phyloP scores from a whole-genome alignment of 2,329 filamentous ascomycete genomes.

The Ophiostoma pallidulum region DNA sequence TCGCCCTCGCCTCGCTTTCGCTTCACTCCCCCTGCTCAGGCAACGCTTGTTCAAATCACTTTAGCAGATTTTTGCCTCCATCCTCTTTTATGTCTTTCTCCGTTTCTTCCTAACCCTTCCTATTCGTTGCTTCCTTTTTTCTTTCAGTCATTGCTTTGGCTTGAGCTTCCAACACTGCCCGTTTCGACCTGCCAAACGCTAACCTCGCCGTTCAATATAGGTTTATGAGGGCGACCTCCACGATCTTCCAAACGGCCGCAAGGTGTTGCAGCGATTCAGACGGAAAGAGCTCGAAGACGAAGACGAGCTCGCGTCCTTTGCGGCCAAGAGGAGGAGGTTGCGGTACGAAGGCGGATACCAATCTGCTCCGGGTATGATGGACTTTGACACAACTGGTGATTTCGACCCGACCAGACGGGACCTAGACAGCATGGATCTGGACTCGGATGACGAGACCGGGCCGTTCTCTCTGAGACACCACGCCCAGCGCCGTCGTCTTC shows the following conservation, averaged over 20 bases:
- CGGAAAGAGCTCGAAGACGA: slow-evolving; percentile 4
- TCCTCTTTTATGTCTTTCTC: not conserved
- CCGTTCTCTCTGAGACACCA: not conserved
- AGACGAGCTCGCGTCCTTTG: not conserved
- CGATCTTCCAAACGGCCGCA: slow-evolving; percentile 15
- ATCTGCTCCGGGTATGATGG: not conserved
- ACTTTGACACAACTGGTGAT: not conserved
- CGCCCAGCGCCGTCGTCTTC: slow-evolving; percentile 1
- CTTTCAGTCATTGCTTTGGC: not conserved
- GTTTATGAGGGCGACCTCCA: slow-evolving; percentile 1
- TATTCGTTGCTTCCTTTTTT: no score
- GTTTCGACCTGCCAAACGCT: not conserved
- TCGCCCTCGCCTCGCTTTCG: no score
- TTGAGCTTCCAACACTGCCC: not conserved
- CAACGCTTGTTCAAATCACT: no score
- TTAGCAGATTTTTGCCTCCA: not conserved
- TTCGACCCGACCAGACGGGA: not conserved
- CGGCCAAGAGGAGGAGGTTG: slow-evolving; percentile 10
- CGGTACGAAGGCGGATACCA: slow-evolving; percentile 5
- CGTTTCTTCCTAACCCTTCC: no score
- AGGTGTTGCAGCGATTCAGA: slow-evolving; percentile 11
- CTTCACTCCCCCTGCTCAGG: no score
- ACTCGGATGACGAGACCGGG: slow-evolving; percentile 4
- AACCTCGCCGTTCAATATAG: not conserved
- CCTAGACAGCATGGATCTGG: not conserved